These are phyloP conservation scores for Saxispiralis lemnorum DNA, from an alignment of 495 filamentous ascomycete genomes.

Conservation along the genomic window DNA sequence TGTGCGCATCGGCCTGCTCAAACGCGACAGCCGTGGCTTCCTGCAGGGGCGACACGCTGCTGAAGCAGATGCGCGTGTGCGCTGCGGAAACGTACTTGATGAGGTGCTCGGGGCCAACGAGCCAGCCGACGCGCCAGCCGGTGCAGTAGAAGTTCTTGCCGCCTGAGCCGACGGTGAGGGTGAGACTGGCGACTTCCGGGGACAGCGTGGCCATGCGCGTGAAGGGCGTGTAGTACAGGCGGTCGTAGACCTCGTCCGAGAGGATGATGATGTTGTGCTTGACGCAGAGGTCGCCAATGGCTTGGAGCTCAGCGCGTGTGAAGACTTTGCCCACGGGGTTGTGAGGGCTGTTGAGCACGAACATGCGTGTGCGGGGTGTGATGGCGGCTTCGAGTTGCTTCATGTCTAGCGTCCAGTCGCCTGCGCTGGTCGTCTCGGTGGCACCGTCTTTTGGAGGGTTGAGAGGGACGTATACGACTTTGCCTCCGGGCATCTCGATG, in stretches of 20 bases:
- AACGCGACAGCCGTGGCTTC: conserved; percentile 94
- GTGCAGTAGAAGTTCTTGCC: conserved; percentile 98
- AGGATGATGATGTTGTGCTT: conserved; percentile 90
- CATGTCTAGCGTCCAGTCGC: conserved; percentile 78
- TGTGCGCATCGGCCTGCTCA: conserved; percentile 64
- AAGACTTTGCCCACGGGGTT: conserved; percentile 96
- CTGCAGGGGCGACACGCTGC: conserved; percentile 78
- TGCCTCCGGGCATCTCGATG: conserved; percentile 93
- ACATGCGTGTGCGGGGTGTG: conserved; percentile 77
- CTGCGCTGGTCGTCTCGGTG: conserved; percentile 58
- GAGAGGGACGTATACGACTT: conserved; percentile 80
- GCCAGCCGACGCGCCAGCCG: conserved; percentile 89
- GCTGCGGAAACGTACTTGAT: conserved; percentile 86
- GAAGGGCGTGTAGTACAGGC: conserved; percentile 86
- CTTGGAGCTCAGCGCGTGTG: conserved; percentile 61
- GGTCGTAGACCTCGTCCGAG: conserved; percentile 90
- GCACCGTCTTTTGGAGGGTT: conserved; percentile 78
- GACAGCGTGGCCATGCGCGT: conserved; percentile 80
- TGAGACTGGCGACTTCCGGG: conserved; percentile 68
- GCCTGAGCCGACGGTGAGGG: conserved; percentile 81
- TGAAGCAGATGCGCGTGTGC: conserved; percentile 93
- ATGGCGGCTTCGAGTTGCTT: conserved; percentile 68
- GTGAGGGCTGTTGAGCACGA: conserved; percentile 72
- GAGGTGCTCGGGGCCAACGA: conserved; percentile 73
- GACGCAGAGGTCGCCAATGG: conserved; percentile 76